phyloP scores from a whole-genome alignment of 2,329 filamentous ascomycete species.

The Fusarium sp. region DNA sequence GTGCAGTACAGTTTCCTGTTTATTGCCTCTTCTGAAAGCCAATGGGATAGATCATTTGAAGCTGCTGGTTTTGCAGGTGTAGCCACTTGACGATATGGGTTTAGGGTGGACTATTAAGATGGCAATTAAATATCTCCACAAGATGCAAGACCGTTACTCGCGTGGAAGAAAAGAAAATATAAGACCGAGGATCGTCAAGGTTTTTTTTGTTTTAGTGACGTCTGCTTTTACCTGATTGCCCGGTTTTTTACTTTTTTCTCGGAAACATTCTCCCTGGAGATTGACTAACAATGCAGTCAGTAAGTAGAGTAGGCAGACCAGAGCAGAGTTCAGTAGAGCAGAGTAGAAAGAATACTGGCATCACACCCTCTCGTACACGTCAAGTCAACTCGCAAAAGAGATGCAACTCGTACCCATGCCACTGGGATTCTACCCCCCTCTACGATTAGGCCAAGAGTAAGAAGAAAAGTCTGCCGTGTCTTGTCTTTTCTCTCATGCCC shows the following conservation, averaged over 20 bases:
- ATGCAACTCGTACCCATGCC: conserved; percentile 5
- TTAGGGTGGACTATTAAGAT: neutral
- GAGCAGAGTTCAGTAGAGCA: neutral
- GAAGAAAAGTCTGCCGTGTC: neutral
- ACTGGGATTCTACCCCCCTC: conserved; percentile 2
- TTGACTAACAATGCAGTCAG: neutral
- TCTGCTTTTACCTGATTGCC: neutral
- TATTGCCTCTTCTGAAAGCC: neutral
- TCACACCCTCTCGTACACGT: conserved; percentile 18
- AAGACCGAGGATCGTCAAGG: neutral
- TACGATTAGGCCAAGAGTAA: neutral
- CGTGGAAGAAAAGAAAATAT: conserved; percentile 14
- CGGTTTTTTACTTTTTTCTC: neutral
- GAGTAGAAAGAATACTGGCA: neutral
- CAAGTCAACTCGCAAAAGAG: neutral
- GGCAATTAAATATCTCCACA: neutral
- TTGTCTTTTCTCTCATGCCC: neutral
- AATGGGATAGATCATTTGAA: neutral
- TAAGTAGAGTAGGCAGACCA: neutral
- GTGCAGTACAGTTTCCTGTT: neutral
- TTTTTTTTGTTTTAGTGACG: neutral
- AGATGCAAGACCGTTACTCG: conserved; percentile 25
- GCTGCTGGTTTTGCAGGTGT: neutral
- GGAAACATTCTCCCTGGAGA: neutral
- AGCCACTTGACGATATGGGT: neutral